Base-by-base conservation (phyloP, 1,284 basidiomycete species). In the Xerocomus minutiporus region DNA sequence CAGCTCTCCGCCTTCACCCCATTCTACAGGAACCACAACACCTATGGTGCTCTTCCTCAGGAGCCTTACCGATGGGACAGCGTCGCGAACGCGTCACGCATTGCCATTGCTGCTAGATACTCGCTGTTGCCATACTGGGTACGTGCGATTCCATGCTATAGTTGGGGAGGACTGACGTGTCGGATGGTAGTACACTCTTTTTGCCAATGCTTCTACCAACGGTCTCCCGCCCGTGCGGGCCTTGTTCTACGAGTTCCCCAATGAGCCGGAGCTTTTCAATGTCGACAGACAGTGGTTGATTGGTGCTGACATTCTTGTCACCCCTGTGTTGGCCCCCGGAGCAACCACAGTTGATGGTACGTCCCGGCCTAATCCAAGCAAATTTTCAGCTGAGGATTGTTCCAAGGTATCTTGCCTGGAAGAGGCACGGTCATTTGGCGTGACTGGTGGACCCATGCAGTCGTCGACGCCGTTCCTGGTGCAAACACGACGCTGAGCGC, bases 31-130 rank as follows among this genome's bases (percentile, higher is more conserved):
- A 87, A 88, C 60, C 86, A 88, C 61, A 88, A 89, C 56, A 66
- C 72, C 35, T 59, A 57, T 28, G 80, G 79, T 25, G 82, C 83
- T 8, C 74, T 86, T 28, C 71, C 80, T 9, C 87, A 89, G 64
- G 87, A 90, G 62, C 86, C 86, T 1, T 90, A 84, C 61, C 73
- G 79, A 34, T 91, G 88, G 88, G 81, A 85, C 46, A 84, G 81
- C 49, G 88, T 90, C 7, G 83, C 84, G 2, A 75, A 81, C 34
- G 83, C 88, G 17, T 82, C 84, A 3, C 77, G 84, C 23, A 84
- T 74, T 15, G 85, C 86, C 2, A 87, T 90, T 52, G 69, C 74
- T 12, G 76, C 80, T 20, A 76, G 88, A 38, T 91, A 90, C 59
- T 71, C 80, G 8, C 59, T 91, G 49, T 70, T 91, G 38, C 86